phyloP scores from a whole-genome alignment of 2,329 filamentous ascomycete genomes.

The Ceratocystiopsis brevicomis region DNA sequence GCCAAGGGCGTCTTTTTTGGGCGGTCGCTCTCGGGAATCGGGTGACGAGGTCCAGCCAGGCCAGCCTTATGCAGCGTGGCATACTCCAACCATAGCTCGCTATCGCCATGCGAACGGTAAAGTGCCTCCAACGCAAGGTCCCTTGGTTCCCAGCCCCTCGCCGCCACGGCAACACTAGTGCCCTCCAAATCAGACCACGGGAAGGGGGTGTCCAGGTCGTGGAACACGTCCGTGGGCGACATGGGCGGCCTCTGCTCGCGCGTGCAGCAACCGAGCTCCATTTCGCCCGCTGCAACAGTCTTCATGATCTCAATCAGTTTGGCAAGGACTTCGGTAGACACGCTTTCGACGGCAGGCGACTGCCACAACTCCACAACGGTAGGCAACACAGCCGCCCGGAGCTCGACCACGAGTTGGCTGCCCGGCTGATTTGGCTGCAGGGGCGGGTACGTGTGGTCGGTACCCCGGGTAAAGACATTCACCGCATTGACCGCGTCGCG shows the following conservation, averaged over 20 bases:
- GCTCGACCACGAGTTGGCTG: conserved; percentile 67
- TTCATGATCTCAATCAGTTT: conserved; percentile 70
- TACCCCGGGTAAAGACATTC: conserved; percentile 20
- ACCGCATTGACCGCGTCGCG: conserved; percentile 51
- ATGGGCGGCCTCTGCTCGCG: not conserved
- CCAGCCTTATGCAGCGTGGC: conserved; percentile 20
- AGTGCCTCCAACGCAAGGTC: conserved; percentile 59
- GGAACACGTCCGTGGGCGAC: conserved; percentile 14
- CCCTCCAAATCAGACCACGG: conserved; percentile 23
- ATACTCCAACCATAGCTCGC: conserved; percentile 48
- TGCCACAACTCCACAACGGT: conserved; percentile 67
- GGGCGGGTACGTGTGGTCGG: conserved; percentile 20
- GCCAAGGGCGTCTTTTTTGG: conserved; percentile 5
- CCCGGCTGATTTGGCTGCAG: conserved; percentile 21
- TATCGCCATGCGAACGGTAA: conserved; percentile 59
- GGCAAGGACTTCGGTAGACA: conserved; percentile 52
- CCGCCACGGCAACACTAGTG: conserved; percentile 11
- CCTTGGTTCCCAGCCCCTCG: conserved; percentile 18
- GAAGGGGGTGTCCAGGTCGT: conserved; percentile 25
- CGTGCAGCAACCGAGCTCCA: conserved; percentile 29
- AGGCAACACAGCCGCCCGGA: conserved; percentile 63
- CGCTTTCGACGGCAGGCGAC: conserved; percentile 64
- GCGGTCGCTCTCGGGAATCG: conserved; percentile 44
- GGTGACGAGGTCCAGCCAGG: conserved; percentile 41
- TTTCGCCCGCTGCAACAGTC: conserved; percentile 56